Evolutionary conservation across 768 basidiomycete genomes (phyloP).

Genomic region (Scleroderma bovista): DNA sequence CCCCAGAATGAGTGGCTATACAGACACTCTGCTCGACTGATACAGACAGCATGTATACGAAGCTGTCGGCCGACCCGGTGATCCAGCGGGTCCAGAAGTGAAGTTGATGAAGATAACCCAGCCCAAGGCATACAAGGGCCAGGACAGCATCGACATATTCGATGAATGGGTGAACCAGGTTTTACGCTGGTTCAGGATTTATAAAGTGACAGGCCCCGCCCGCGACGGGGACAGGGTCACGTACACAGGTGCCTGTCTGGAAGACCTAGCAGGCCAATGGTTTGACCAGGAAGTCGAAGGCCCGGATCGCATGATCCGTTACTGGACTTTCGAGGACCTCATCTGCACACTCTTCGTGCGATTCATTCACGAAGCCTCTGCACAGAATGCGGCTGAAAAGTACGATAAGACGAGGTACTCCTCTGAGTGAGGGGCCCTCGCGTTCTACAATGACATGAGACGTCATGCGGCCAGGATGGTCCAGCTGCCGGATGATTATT

Average conservation of each 20-base stretch:
- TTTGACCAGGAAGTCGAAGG: neutral
- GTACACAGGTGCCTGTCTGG: too few relatives aligned
- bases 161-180: neutral
- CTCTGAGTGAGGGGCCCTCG: neutral
- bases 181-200: too few relatives aligned
- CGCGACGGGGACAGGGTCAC: too few relatives aligned
- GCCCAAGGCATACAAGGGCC: neutral
- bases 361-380: neutral
- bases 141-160: neutral
- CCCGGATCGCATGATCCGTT: neutral
- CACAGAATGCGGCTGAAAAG: neutral
- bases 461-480: neutral
- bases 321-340: neutral
- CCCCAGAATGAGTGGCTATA: too few relatives aligned
- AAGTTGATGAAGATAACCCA: neutral
- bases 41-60: too few relatives aligned
- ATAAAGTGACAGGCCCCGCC: too few relatives aligned
- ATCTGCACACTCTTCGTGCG: neutral
- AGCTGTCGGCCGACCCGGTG: neutral
- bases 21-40: too few relatives aligned
- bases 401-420: neutral
- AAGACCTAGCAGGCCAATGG: neutral
- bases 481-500: neutral
- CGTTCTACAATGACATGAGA: conserved; percentile 1
- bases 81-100: neutral